phyloP scores from a whole-genome alignment of 2,329 filamentous ascomycete genomes.

The Fusarium mangiferae region DNA sequence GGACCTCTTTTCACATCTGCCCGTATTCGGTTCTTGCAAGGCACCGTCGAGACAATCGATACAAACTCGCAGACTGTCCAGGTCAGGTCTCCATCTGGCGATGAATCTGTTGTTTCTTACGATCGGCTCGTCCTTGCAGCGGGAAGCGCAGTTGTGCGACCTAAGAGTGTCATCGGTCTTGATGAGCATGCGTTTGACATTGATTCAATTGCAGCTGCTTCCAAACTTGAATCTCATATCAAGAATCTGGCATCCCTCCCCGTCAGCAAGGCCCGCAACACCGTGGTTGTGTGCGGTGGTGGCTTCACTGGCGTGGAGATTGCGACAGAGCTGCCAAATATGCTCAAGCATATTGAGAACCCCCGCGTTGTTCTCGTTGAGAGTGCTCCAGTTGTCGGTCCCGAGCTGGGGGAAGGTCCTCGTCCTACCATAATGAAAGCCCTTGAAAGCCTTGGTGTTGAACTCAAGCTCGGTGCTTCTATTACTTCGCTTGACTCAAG shows the following conservation, averaged over 20 bases:
- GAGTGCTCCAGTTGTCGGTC: conserved; percentile 42
- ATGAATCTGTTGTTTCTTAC: conserved; percentile 28
- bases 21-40: conserved; percentile 43
- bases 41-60: conserved; percentile 34
- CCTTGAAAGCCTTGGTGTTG: conserved; percentile 43
- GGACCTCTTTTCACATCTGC: conserved; percentile 38
- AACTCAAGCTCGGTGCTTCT: conserved; percentile 44
- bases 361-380: conserved; percentile 46
- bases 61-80: conserved; percentile 26
- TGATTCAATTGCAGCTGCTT: conserved; percentile 44
- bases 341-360: conserved; percentile 25
- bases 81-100: conserved; percentile 6
- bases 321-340: conserved; percentile 45
- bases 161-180: conserved; percentile 42
- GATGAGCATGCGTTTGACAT: conserved; percentile 49
- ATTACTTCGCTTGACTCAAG: conserved; percentile 41
- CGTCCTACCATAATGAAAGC: conserved; percentile 48
- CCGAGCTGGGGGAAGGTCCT: conserved; percentile 47
- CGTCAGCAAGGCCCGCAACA: conserved; percentile 44
- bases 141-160: conserved; percentile 48
- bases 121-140: conserved; percentile 51
- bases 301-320: conserved; percentile 52
- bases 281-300: conserved; percentile 49
- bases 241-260: conserved; percentile 24
- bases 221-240: conserved; percentile 46